Percentiles rank a stretch among this genome's conserved stretches.
These are phyloP conservation scores for Clohesyomyces aquaticus DNA, from an alignment of 495 filamentous ascomycete genomes.

Conservation along the genomic window DNA sequence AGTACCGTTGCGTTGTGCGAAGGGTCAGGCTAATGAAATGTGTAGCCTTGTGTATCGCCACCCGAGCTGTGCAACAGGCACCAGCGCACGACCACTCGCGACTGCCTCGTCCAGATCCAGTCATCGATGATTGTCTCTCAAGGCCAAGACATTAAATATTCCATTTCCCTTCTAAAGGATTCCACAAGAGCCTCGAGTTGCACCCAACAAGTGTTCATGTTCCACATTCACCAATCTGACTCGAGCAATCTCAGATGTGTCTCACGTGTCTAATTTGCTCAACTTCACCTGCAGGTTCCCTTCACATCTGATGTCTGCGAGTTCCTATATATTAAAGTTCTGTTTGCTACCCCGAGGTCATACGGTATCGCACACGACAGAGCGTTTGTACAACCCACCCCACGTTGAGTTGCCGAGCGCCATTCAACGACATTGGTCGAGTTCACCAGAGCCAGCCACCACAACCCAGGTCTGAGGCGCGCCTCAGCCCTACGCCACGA, in stretches of 20 bases:
- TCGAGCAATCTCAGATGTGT: background rate
- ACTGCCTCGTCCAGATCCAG: background rate
- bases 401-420: background rate
- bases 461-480: background rate
- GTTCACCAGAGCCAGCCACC: background rate
- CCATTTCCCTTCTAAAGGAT: background rate
- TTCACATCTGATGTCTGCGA: background rate
- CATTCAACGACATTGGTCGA: background rate
- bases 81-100: constrained; percentile 1
- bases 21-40: background rate
- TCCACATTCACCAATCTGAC: background rate
- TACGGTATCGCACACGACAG: background rate
- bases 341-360: background rate
- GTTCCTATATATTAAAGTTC: background rate
- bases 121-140: background rate
- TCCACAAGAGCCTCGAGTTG: background rate
- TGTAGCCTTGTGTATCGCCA: background rate
- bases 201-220: background rate
- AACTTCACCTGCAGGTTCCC: background rate
- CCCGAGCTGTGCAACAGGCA: background rate
- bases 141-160: background rate
- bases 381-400: background rate
- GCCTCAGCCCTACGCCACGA: background rate
- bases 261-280: background rate
- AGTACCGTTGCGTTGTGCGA: background rate